Percentiles rank a stretch among this genome's conserved stretches.
Evolutionary conservation across 1,284 basidiomycete species (phyloP).

Genomic region (Pyrrhoderma noxium): DNA sequence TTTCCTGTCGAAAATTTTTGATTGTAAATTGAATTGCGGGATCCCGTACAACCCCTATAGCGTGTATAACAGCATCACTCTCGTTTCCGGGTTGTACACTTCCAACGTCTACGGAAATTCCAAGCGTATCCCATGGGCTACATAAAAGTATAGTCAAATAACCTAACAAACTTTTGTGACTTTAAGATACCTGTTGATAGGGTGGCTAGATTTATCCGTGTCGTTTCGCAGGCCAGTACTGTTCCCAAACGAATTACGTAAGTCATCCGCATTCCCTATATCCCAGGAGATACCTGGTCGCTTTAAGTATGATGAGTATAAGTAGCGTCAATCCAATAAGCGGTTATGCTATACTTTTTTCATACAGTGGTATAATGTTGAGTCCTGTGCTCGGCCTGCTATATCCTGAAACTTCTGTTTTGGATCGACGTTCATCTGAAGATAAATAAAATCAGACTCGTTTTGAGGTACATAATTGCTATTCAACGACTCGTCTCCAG

Average conservation of each 20-base stretch:
- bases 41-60: slow-evolving; percentile 36
- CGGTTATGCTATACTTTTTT: slow-evolving; percentile 11
- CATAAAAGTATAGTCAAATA: neutral
- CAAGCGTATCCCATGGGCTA: slow-evolving; percentile 29
- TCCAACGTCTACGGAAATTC: slow-evolving; percentile 27
- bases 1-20: slow-evolving; percentile 17
- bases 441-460: slow-evolving; percentile 24
- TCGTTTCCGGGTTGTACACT: slow-evolving; percentile 20
- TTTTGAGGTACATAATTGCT: no score
- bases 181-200: slow-evolving; percentile 25
- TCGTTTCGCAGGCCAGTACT: slow-evolving; percentile 1
- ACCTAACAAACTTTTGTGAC: slow-evolving; percentile 7
- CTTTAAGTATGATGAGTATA: no score
- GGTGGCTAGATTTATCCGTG: slow-evolving; percentile 18
- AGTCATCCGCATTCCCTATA: slow-evolving; percentile 3
- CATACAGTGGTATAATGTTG: slow-evolving; percentile 30
- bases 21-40: slow-evolving; percentile 31
- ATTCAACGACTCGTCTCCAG: slow-evolving; percentile 33
- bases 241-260: neutral
- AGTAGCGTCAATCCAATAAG: no score
- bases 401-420: slow-evolving; percentile 25
- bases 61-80: slow-evolving; percentile 29
- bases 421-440: slow-evolving; percentile 24
- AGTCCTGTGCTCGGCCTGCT: slow-evolving; percentile 31
- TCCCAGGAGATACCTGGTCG: slow-evolving; percentile 8